Evolutionary conservation across 106 monocot species (phyloP), one percentile per base, ranked within the genome.

Genomic region (Cymbidium sinense): DNA sequence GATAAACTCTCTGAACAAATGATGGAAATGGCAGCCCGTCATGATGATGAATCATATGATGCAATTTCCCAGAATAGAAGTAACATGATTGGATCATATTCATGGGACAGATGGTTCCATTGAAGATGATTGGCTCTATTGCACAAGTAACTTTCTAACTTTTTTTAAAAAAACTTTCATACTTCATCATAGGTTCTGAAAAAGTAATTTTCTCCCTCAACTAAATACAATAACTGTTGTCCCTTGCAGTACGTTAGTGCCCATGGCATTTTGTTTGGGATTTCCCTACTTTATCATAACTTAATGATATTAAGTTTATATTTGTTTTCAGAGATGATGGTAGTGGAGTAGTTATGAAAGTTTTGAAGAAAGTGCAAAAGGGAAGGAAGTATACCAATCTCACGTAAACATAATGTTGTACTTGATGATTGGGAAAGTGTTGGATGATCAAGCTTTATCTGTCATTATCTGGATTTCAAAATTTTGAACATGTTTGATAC

Each of bases 281-380:
- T 23, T 23, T 11, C 58, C 58, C 8, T 23, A 58, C 33, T 67
- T 64, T 25, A n/a, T 54, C 21, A 11, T 39, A 61, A 62, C 21
- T 62, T 34, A 36, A 23, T 25, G 21, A 12, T 5, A 10, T 11
- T 10, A 15, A 23, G 12, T 2, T 77, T 76, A 18, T 34, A 18
- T 43, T 50, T 27, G 44, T 29, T 27, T 80, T 77, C 88, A 99
- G 98, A 77, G 98, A 99, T 85, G 98, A 99, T 83, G 94, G 94
- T 50, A 89, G 92, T 83, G 84, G 84, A 34, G 86, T 86, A 76
- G 91, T 88, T 43, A 64, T 87, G 75, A 89, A 89, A 80, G 77
- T 99, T 76, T 74, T 94, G 28, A 99, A 90, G 86, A 76, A 89
- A 81, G 92, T 98, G 54, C 88, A 92, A 76, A 92, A 83, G 81